Evolutionary conservation across 768 basidiomycete species (phyloP).

Genomic region (Daedaleopsis nitida): DNA sequence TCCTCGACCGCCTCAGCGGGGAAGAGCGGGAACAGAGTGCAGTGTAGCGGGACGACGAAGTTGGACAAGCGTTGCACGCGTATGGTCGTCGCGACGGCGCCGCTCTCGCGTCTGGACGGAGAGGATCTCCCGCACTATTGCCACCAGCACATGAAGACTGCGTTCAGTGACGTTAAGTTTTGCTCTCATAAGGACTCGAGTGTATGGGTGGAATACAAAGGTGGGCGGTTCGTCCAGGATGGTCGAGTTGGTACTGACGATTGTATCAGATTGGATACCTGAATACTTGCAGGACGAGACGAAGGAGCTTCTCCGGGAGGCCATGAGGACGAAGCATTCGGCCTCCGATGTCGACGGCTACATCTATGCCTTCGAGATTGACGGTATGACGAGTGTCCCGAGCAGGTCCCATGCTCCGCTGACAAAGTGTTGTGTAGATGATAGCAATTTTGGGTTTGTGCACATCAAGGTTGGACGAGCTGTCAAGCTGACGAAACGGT

Average conservation of each 20-base stretch:
- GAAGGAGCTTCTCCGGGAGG: slow-evolving; percentile 52
- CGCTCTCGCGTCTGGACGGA: slow-evolving; percentile 32
- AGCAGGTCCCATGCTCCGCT: not conserved
- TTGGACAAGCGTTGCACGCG: slow-evolving; percentile 63
- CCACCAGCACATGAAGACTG: slow-evolving; percentile 60
- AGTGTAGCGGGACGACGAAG: slow-evolving; percentile 69
- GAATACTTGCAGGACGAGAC: slow-evolving; percentile 62
- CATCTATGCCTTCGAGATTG: slow-evolving; percentile 82
- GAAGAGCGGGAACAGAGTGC: slow-evolving; percentile 33
- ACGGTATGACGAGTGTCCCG: slow-evolving; percentile 42
- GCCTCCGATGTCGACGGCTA: slow-evolving; percentile 67
- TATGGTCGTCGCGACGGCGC: slow-evolving; percentile 45
- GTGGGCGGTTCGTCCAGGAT: not conserved
- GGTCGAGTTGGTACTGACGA: not conserved
- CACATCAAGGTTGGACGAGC: slow-evolving; percentile 82
- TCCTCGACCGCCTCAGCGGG: not conserved
- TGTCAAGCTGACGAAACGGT: slow-evolving; percentile 67
- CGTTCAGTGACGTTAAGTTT: slow-evolving; percentile 36
- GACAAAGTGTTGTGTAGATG: slow-evolving; percentile 31
- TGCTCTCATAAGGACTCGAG: slow-evolving; percentile 12
- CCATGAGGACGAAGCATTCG: slow-evolving; percentile 58
- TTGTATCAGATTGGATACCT: slow-evolving; percentile 67
- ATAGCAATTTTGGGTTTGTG: slow-evolving; percentile 41
- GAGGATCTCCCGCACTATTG: slow-evolving; percentile 55
- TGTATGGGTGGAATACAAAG: slow-evolving; percentile 15